Base-by-base conservation (phyloP, 2,329 filamentous ascomycete genomes). In the Paracamarosporium sp. region DNA sequence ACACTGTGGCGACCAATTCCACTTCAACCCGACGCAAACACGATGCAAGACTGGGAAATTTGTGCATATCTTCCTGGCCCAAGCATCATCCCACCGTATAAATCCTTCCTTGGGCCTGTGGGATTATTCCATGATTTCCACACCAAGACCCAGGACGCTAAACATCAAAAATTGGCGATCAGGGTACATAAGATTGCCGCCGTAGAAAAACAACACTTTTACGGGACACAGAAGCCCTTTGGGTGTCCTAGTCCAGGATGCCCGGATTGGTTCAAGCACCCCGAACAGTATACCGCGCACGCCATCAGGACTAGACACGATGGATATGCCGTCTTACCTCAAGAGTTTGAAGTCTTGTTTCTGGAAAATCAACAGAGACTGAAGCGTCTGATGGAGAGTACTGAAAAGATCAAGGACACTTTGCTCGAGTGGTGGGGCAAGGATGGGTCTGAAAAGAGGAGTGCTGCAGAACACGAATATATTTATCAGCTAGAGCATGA, bases 21-120 rank as follows among this genome's bases (percentile, higher is more conserved):
- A n/a, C 9, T 20, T 47, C 44, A 55, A 44, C 30, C 24, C 28
- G 5, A 55, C 9, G 15, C 4, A 28, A 35, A 55, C 33, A 30
- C 55, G 53, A 45, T 25, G 43, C 28, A 48, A 47, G 38, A 38
- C 44, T 45, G 44, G 50, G 36, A 50, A 38, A 17, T 50, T 24
- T 53, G 38, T 27, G 20, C 28, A 33, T 30, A 33, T 28, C 47
- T 33, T 47, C 44, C 43, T 45, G 35, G 33, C 48, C 22, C 28
- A n/a, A 54, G 52, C n/a, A 50, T 60, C 17, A 33, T 60, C 22
- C 40, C 46, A 13, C 54, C 58, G 17, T n/a, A 45, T 30, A 60
- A 60, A 44, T 24, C 30, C 15, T 50, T 57, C 40, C 41, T 45
- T 41, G 58, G 58, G 28, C 55, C 13, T 5, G 46, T 57, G 25